Conservation (phyloP, 441 rosid genomes). For the Corymbia citriodora region DNA sequence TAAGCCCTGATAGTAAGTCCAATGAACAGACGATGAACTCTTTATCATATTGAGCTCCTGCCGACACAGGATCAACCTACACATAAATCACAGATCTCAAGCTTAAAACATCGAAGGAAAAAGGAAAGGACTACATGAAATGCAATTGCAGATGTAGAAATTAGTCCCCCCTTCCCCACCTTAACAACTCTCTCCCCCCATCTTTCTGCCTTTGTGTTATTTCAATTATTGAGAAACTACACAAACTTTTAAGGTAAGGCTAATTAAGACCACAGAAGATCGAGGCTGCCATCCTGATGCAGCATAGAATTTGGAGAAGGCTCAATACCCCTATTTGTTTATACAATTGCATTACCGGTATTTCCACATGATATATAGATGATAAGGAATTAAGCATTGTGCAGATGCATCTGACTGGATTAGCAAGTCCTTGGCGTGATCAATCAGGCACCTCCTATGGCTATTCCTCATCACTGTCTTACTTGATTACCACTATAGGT, state of each 20-base stretch:
- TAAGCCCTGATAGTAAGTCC: constrained; percentile 96
- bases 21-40: constrained; percentile 92
- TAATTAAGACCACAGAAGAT: background rate
- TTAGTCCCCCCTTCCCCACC: background rate
- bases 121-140: background rate
- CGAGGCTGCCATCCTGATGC: background rate
- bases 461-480: background rate
- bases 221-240: background rate
- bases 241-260: background rate
- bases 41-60: constrained; percentile 79
- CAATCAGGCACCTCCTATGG: background rate
- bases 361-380: background rate
- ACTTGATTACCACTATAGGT: background rate
- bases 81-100: constrained; percentile 9
- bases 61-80: constrained; percentile 75
- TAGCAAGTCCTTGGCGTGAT: background rate
- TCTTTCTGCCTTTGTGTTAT: background rate
- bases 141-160: background rate
- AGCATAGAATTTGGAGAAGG: background rate
- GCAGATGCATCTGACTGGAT: background rate
- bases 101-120: background rate
- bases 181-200: background rate
- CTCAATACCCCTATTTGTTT: background rate
- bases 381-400: background rate
- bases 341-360: background rate